Evolutionary conservation across 2,329 filamentous ascomycete species (phyloP).

Genomic region (Claviceps pazoutovae): DNA sequence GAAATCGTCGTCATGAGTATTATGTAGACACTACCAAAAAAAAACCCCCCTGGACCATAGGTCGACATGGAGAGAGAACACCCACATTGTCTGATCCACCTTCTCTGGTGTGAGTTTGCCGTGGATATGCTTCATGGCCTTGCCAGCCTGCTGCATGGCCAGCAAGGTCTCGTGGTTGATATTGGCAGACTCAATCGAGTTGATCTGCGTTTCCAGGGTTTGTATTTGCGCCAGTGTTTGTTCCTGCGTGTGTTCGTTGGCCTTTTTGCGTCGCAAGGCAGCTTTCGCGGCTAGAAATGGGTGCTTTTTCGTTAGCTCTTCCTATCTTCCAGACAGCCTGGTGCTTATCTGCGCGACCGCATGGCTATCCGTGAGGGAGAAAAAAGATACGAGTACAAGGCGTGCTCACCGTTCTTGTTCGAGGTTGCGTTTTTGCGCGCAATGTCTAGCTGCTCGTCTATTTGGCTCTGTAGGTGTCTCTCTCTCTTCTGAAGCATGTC

Average conservation of each 20-base stretch:
- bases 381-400: no score
- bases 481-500: slow-evolving; percentile 98
- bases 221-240: slow-evolving; percentile 82
- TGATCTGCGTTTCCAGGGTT: slow-evolving; percentile 89
- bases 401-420: slow-evolving; percentile 73
- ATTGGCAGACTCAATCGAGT: slow-evolving; percentile 92
- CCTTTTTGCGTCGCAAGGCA: slow-evolving; percentile 87
- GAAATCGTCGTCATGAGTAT: neutral
- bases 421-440: slow-evolving; percentile 73
- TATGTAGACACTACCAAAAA: neutral
- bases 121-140: slow-evolving; percentile 89
- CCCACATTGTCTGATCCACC: slow-evolving; percentile 89
- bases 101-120: slow-evolving; percentile 82
- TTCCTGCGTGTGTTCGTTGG: slow-evolving; percentile 79
- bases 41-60: no score
- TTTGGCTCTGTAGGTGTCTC: slow-evolving; percentile 78
- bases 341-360: no score
- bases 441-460: slow-evolving; percentile 79
- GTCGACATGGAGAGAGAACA: slow-evolving; percentile 10
- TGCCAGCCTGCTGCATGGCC: slow-evolving; percentile 82
- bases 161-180: slow-evolving; percentile 95
- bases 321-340: no score
- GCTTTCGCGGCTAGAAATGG: slow-evolving; percentile 61
- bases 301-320: slow-evolving; percentile 9
- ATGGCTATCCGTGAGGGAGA: no score